Evolutionary conservation across 192 early-diverging fungal species (phyloP).

Genomic region (Ambispora gerdemannii): DNA sequence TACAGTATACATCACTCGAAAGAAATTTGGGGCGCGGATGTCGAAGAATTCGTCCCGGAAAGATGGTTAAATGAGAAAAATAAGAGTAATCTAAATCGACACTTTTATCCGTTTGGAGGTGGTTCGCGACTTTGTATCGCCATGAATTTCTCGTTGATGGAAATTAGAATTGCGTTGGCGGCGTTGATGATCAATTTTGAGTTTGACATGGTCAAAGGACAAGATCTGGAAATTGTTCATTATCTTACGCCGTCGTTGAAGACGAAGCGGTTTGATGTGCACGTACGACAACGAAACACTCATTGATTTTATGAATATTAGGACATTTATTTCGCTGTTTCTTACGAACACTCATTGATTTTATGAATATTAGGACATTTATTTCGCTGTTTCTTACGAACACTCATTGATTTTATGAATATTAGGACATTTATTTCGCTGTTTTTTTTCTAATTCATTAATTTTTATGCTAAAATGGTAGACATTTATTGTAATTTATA

Average conservation of each 20-base stretch:
- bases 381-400: too few relatives aligned
- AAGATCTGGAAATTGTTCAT: constrained; percentile 42
- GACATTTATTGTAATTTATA: too few relatives aligned
- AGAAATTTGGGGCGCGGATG: constrained; percentile 49
- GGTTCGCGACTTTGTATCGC: constrained; percentile 56
- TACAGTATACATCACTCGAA: constrained; percentile 32
- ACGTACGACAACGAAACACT: too few relatives aligned
- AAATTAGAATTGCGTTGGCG: constrained; percentile 51
- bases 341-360: too few relatives aligned
- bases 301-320: too few relatives aligned
- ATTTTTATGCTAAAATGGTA: too few relatives aligned
- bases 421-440: too few relatives aligned
- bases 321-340: too few relatives aligned
- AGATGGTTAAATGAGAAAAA: constrained; percentile 42
- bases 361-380: too few relatives aligned
- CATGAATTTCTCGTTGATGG: constrained; percentile 48
- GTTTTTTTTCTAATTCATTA: too few relatives aligned
- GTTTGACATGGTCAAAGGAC: constrained; percentile 36
- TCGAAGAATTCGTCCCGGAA: constrained; percentile 55
- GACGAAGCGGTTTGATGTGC: constrained; percentile 34
- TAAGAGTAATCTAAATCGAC: constrained; percentile 33
- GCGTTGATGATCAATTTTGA: constrained; percentile 45
- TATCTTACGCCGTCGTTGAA: constrained; percentile 41
- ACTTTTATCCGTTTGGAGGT: constrained; percentile 47
- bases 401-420: too few relatives aligned